phyloP scores from a whole-genome alignment of 495 filamentous ascomycete genomes.

The Lasiosphaeria ovina region DNA sequence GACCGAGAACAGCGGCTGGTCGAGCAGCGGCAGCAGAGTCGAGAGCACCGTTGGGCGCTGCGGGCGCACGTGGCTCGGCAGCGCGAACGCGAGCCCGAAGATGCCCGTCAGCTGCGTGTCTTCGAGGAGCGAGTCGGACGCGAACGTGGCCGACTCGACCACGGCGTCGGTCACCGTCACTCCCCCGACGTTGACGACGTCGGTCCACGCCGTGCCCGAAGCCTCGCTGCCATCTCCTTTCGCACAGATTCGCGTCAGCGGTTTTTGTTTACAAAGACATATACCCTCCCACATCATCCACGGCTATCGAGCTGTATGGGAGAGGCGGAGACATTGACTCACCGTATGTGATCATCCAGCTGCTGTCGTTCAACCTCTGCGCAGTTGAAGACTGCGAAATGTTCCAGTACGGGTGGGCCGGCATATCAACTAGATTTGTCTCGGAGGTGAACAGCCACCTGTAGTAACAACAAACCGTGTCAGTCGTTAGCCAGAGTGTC shows the following conservation, averaged over 20 bases:
- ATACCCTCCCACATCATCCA: no score
- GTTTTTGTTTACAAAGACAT: neutral
- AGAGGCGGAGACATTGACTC: no score
- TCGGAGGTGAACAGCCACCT: conserved; percentile 30
- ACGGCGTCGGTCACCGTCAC: conserved; percentile 63
- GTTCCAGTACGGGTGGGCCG: no score
- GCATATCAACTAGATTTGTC: conserved; percentile 4
- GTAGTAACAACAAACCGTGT: neutral
- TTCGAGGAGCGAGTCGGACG: conserved; percentile 29
- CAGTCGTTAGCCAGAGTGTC: neutral
- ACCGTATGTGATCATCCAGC: no score
- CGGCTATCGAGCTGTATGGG: no score
- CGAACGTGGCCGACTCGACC: conserved; percentile 36
- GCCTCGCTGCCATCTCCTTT: conserved; percentile 31
- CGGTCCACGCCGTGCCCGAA: conserved; percentile 37
- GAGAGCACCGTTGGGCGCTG: conserved; percentile 65
- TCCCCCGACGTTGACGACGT: conserved; percentile 34
- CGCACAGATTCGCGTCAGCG: neutral
- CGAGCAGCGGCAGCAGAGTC: conserved; percentile 53
- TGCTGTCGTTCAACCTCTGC: no score
- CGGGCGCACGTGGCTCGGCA: conserved; percentile 40
- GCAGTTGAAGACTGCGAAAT: no score
- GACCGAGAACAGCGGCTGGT: conserved; percentile 61
- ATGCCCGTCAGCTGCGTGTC: conserved; percentile 35
- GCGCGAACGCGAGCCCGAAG: conserved; percentile 35